A percentile compares a stretch with the other conserved stretches of the same genome.
phyloP scores from a whole-genome alignment of 257 asterid species.

The Salvia miltiorrhiza region DNA sequence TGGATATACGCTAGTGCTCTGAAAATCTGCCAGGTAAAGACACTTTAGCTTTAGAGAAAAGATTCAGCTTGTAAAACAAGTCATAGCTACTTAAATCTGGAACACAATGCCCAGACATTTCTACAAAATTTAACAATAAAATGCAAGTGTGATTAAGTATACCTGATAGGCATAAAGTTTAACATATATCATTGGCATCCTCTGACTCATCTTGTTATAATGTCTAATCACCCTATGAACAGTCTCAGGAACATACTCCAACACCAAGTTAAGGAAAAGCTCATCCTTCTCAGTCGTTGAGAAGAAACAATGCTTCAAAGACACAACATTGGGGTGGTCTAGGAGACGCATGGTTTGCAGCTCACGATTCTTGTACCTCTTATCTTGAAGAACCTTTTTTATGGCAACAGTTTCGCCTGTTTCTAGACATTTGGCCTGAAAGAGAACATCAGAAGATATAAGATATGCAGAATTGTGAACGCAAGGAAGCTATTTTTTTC shows the following conservation, averaged over 20 bases:
- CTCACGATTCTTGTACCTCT: constrained; percentile 85
- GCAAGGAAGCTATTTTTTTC: not conserved
- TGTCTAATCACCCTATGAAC: constrained; percentile 79
- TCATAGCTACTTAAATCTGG: not conserved
- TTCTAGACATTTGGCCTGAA: constrained; percentile 82
- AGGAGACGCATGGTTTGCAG: constrained; percentile 81
- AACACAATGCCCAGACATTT: not conserved
- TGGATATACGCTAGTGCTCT: constrained; percentile 74
- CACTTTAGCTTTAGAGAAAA: not conserved
- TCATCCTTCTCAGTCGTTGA: constrained; percentile 79
- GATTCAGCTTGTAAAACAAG: not conserved
- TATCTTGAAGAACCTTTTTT: constrained; percentile 87
- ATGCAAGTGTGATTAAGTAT: not conserved
- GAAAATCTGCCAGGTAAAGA: constrained; percentile 46
- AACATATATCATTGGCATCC: constrained; percentile 78
- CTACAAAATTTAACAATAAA: not conserved
- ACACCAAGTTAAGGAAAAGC: constrained; percentile 76
- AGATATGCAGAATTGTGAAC: not conserved
- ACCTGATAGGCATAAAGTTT: constrained; percentile 84
- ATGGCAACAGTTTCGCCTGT: constrained; percentile 90
- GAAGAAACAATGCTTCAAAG: constrained; percentile 71
- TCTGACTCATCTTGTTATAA: constrained; percentile 75
- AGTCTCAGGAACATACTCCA: constrained; percentile 88
- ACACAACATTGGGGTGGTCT: constrained; percentile 81
- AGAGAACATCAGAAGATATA: not conserved